phyloP scores from a whole-genome alignment of 169 alveolate genomes.

The Eimeria brunetti region DNA sequence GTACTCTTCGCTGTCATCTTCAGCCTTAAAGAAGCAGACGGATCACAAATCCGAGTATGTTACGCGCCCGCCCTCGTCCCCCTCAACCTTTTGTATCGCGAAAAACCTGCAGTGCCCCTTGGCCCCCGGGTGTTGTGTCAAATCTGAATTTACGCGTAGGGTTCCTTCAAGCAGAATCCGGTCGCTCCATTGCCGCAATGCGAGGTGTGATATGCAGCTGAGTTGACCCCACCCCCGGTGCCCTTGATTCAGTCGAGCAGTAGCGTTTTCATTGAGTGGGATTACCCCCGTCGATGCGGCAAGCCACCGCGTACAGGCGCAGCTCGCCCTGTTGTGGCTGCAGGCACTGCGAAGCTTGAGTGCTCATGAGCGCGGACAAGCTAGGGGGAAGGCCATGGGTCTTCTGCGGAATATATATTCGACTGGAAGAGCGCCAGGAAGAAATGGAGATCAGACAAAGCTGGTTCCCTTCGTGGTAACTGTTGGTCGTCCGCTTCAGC shows the following conservation, averaged over 20 bases:
- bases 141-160: neutral
- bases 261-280: neutral
- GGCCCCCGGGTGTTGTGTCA: neutral
- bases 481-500: constrained; percentile 27
- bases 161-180: neutral
- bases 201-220: neutral
- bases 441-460: neutral
- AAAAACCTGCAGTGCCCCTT: neutral
- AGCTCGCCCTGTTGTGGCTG: neutral
- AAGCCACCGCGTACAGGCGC: neutral
- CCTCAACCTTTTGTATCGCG: neutral
- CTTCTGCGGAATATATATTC: neutral
- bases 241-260: neutral
- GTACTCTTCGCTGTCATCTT: neutral
- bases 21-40: constrained; percentile 1
- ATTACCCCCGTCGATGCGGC: neutral
- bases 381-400: neutral
- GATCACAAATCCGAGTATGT: constrained; percentile 7
- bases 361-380: neutral
- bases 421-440: neutral
- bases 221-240: neutral
- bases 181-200: constrained; percentile 5
- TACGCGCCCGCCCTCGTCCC: neutral
- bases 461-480: constrained; percentile 34
- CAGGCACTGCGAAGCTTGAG: constrained; percentile 57